Evolutionary conservation across 768 basidiomycete species (phyloP), one percentile per base, ranked within the genome.

Genomic region (Tylopilus balloui): DNA sequence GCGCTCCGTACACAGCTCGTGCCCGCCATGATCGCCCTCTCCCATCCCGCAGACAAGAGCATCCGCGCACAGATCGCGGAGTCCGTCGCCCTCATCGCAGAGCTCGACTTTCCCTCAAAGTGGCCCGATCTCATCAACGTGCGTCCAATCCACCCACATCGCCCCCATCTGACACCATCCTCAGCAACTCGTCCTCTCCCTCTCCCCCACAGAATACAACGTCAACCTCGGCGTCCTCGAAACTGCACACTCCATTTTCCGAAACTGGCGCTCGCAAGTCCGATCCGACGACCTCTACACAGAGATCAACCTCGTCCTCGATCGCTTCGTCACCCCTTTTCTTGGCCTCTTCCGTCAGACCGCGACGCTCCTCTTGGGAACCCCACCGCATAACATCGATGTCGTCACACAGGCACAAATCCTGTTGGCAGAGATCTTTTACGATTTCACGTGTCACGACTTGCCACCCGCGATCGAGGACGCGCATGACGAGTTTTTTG

Each of bases 211-310:
- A 3, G 83, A 95, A 58, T 94, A 91, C 63, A 83, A 84, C 51
- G 67, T 89, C 54, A 98, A 96, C 66, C 74, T 94, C 20, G 90
- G 88, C 41, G 89, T 99, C 9, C 77, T 99, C 37, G 82, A 96
- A 62, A 93, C 93, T 0, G 93, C 93, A 0, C 96, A 97, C 66
- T 94, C 92, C 32, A 97, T 99, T 60, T 98, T 97, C 72, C 79
- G 76, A 36, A 86, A 85, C 40, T 99, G 95, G 95, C 82, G 95
- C 37, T 83, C 91, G 2, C 88, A 87, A 59, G 88, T 92, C 54
- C 83, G 92, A 50, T 87, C 89, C 12, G 87, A 99, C 68, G 67
- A 77, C 34, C 82, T 99, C 39, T 98, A 84, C 73, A 76, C 83
- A 4, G 88, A 87, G 60, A 97, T 99, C 75, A 96, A 95, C 68